These are phyloP conservation scores for Pseudogymnoascus sp. DNA, from an alignment of 2,329 filamentous ascomycete species.

Conservation along the genomic window DNA sequence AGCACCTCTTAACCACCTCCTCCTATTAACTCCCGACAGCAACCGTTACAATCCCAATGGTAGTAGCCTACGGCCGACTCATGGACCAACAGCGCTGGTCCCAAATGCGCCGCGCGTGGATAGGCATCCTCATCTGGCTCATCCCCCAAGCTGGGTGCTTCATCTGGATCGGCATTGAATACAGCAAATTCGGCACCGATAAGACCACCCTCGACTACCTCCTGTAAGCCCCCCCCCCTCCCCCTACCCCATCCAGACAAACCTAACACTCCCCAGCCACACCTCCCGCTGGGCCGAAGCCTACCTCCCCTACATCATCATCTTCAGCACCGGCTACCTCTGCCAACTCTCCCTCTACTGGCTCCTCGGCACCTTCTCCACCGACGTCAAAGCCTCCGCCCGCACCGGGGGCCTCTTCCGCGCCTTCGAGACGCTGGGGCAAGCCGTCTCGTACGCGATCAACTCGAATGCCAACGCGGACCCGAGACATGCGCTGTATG, in stretches of 20 bases:
- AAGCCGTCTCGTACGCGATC: conserved; percentile 26
- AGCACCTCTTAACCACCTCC: conserved; percentile 14
- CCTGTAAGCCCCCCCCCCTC: conserved; percentile 6
- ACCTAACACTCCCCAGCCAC: not conserved
- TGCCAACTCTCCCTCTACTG: conserved; percentile 27
- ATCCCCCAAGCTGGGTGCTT: conserved; percentile 25
- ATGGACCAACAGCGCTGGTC: conserved; percentile 26
- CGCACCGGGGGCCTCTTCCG: conserved; percentile 26
- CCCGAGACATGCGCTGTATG: conserved; percentile 11
- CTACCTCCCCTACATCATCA: conserved; percentile 16
- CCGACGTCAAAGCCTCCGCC: conserved; percentile 26
- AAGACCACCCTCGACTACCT: conserved; percentile 12
- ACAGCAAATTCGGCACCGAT: conserved; percentile 14
- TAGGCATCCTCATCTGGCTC: conserved; percentile 24
- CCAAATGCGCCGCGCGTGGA: conserved; percentile 23
- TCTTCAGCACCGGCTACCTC: conserved; percentile 16
- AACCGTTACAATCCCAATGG: conserved; percentile 14
- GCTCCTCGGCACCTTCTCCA: conserved; percentile 31
- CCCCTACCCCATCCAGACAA: not conserved
- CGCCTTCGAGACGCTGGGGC: conserved; percentile 25
- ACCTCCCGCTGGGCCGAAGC: conserved; percentile 15
- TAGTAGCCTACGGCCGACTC: conserved; percentile 16
- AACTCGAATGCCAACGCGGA: conserved; percentile 19
- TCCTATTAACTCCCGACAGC: not conserved
- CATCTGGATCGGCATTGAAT: conserved; percentile 26